Conservation (phyloP, 129 eudicot species). For the Deinandra increscens region DNA sequence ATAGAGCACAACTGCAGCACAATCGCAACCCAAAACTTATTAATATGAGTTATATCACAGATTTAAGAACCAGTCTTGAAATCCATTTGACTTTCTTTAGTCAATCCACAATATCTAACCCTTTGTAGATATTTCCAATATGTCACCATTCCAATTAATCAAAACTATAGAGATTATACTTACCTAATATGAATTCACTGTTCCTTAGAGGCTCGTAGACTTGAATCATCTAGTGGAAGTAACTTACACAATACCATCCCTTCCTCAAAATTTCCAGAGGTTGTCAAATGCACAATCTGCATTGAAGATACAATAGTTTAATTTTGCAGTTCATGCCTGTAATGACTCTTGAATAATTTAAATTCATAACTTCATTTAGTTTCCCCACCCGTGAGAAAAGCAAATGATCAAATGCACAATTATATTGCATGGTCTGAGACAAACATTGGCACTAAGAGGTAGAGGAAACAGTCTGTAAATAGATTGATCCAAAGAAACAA, state of each 20-base stretch:
- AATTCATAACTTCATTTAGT: constrained; percentile 17
- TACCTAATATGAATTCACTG: constrained; percentile 95
- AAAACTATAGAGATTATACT: neutral
- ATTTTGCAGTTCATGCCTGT: too few relatives aligned
- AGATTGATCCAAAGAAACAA: constrained; percentile 74
- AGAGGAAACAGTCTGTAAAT: constrained; percentile 82
- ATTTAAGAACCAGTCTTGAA: too few relatives aligned
- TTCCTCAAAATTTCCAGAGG: constrained; percentile 96
- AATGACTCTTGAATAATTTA: constrained; percentile 1
- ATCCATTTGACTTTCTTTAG: too few relatives aligned
- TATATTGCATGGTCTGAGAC: constrained; percentile 9
- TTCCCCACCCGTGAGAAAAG: constrained; percentile 2
- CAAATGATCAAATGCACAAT: constrained; percentile 3
- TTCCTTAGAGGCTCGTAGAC: constrained; percentile 92
- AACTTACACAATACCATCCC: constrained; percentile 90
- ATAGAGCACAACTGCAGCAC: too few relatives aligned
- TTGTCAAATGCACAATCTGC: constrained; percentile 97
- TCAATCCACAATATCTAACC: too few relatives aligned
- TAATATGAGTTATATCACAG: too few relatives aligned
- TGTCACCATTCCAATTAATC: constrained; percentile 7
- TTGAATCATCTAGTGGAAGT: constrained; percentile 97
- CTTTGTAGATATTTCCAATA: constrained; percentile 12
- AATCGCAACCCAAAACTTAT: too few relatives aligned
- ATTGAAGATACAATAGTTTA: constrained; percentile 20
- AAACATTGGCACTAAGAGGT: constrained; percentile 97